These are phyloP conservation scores for Calonectria naviculata DNA, from an alignment of 2,329 filamentous ascomycete species.

Conservation along the genomic window DNA sequence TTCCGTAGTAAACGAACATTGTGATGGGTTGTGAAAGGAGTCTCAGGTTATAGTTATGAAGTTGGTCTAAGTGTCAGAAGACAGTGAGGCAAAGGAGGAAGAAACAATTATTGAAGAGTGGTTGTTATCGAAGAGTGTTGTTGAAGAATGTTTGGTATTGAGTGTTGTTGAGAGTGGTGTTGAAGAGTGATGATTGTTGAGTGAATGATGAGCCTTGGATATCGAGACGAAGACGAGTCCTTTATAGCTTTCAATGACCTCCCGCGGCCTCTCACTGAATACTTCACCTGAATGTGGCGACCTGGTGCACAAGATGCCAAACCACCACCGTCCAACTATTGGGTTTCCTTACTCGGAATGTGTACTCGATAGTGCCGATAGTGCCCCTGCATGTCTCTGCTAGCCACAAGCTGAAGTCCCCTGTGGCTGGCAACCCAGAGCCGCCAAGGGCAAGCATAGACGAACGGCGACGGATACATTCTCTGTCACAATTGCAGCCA, in stretches of 20 bases:
- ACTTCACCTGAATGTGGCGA: not conserved
- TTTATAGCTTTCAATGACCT: not conserved
- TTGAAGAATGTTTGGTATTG: not conserved
- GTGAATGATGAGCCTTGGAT: not conserved
- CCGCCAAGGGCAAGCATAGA: not conserved
- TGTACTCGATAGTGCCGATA: not conserved
- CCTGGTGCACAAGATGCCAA: not conserved
- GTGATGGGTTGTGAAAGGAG: not conserved
- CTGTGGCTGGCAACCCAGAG: not conserved
- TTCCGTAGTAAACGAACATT: slow-evolving; percentile 36
- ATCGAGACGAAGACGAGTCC: not conserved
- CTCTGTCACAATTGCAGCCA: not conserved
- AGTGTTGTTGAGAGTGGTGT: no score
- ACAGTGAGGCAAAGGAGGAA: no score
- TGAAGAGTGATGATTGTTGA: not conserved
- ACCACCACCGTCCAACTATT: not conserved
- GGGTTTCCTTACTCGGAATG: not conserved
- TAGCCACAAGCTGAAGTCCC: not conserved
- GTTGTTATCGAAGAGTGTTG: not conserved
- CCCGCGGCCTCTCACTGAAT: not conserved
- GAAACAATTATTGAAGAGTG: no score
- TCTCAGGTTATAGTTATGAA: not conserved
- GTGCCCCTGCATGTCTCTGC: not conserved
- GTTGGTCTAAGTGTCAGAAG: no score
- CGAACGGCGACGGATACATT: not conserved